These are phyloP conservation scores for Thalassiosira hispida DNA, from an alignment of 352 stramenopile species.

Conservation along the genomic window DNA sequence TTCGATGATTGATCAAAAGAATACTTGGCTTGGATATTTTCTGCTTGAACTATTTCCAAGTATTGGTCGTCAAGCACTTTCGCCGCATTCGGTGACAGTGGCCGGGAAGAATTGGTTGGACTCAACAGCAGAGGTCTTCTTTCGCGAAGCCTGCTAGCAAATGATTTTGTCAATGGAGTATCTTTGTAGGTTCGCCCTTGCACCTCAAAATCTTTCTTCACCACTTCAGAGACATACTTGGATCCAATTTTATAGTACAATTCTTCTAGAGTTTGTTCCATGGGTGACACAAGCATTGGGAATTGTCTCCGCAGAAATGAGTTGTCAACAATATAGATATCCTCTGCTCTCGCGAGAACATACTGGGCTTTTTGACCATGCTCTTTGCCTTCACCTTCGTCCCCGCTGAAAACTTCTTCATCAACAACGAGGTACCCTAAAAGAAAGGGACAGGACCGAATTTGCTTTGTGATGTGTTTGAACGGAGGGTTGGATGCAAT, in stretches of 20 bases:
- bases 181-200: slow-evolving; percentile 39
- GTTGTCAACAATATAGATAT: slow-evolving; percentile 84
- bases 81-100: slow-evolving; percentile 62
- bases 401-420: slow-evolving; percentile 35
- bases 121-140: slow-evolving; percentile 70
- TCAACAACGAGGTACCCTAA: slow-evolving; percentile 65
- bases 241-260: slow-evolving; percentile 65
- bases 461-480: slow-evolving; percentile 57
- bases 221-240: slow-evolving; percentile 72
- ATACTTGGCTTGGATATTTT: slow-evolving; percentile 69
- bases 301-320: slow-evolving; percentile 81
- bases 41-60: slow-evolving; percentile 63
- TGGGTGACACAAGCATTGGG: slow-evolving; percentile 64
- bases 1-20: slow-evolving; percentile 62
- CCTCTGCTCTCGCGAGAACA: slow-evolving; percentile 66
- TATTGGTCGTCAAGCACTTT: slow-evolving; percentile 58
- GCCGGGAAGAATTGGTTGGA: slow-evolving; percentile 67
- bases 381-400: slow-evolving; percentile 31
- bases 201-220: slow-evolving; percentile 75
- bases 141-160: slow-evolving; percentile 68
- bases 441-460: slow-evolving; percentile 72
- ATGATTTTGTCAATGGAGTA: slow-evolving; percentile 52
- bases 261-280: slow-evolving; percentile 68
- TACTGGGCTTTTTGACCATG: slow-evolving; percentile 47
- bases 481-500: slow-evolving; percentile 76